Percentiles rank a stretch among this genome's conserved stretches.
Evolutionary conservation across 2,329 filamentous ascomycete species (phyloP).

Genomic region (Tetracladium maxilliforme): DNA sequence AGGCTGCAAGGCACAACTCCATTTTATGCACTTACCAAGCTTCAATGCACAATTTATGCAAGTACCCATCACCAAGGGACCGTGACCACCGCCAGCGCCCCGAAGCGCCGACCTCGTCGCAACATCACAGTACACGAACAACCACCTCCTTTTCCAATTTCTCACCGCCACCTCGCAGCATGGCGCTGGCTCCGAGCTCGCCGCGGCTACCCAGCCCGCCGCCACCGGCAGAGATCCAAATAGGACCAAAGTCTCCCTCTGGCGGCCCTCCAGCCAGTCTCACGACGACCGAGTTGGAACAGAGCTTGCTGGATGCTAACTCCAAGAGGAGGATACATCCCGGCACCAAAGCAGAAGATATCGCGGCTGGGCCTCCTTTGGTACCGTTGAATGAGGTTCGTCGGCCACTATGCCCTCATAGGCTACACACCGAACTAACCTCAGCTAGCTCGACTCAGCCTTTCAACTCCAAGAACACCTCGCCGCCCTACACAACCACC

Average conservation of each 20-base stretch:
- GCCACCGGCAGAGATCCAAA: slow-evolving; percentile 87
- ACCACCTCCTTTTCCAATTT: neutral
- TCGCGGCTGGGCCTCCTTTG: slow-evolving; percentile 82
- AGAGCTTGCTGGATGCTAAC: slow-evolving; percentile 53
- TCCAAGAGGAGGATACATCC: slow-evolving; percentile 77
- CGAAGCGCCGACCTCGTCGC: neutral
- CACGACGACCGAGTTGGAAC: slow-evolving; percentile 38
- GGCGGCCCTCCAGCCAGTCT: slow-evolving; percentile 42
- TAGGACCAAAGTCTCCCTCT: slow-evolving; percentile 63
- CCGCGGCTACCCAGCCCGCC: slow-evolving; percentile 90
- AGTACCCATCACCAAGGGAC: too few species aligned
- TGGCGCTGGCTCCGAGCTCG: slow-evolving; percentile 58
- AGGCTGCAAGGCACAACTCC: too few species aligned
- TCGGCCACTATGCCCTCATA: slow-evolving; percentile 5
- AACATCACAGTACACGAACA: neutral
- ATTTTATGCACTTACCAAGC: too few species aligned
- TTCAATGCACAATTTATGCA: too few species aligned
- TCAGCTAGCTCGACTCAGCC: slow-evolving; percentile 72
- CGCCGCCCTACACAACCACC: slow-evolving; percentile 75
- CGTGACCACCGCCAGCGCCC: neutral
- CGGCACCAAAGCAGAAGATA: slow-evolving; percentile 81
- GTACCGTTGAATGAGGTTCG: slow-evolving; percentile 71
- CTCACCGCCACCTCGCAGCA: slow-evolving; percentile 14
- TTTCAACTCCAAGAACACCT: slow-evolving; percentile 97
- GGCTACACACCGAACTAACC: slow-evolving; percentile 7